Percentiles rank a stretch among this genome's conserved stretches.
phyloP scores from a whole-genome alignment of 2,329 filamentous ascomycete species.

The Gaeumannomyces tritici region DNA sequence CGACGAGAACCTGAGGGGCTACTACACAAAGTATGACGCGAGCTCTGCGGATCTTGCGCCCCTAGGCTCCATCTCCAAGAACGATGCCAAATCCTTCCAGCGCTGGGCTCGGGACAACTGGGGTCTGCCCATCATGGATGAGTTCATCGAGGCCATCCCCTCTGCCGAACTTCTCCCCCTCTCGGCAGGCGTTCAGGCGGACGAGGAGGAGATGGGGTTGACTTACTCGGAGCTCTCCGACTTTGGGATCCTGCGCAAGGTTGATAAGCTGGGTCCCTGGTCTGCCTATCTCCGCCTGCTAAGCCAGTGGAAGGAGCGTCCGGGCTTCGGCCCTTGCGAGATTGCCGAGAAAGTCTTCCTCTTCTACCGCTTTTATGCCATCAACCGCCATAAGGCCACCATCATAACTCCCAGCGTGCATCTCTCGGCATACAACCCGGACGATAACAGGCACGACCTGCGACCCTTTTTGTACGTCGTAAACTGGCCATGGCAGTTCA shows the following conservation, averaged over 20 bases:
- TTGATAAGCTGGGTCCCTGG: conserved; percentile 30
- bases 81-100: conserved; percentile 57
- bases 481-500: conserved; percentile 28
- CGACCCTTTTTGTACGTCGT: conserved; percentile 30
- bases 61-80: conserved; percentile 46
- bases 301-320: conserved; percentile 23
- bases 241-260: conserved; percentile 27
- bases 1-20: conserved; percentile 26
- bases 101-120: conserved; percentile 45
- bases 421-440: conserved; percentile 24
- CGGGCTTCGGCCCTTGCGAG: conserved; percentile 18
- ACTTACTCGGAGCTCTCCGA: conserved; percentile 29
- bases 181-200: conserved; percentile 27
- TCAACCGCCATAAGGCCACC: conserved; percentile 58
- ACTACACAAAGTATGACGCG: conserved; percentile 58
- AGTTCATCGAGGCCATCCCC: conserved; percentile 51
- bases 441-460: conserved; percentile 29
- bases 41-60: conserved; percentile 46
- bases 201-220: conserved; percentile 33
- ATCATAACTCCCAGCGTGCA: conserved; percentile 49
- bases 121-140: conserved; percentile 42
- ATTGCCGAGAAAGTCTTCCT: conserved; percentile 33
- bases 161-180: conserved; percentile 41
- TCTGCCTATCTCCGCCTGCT: conserved; percentile 27
- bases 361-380: conserved; percentile 41